phyloP scores from a whole-genome alignment of 768 basidiomycete species.

The Boletus barrowsii region DNA sequence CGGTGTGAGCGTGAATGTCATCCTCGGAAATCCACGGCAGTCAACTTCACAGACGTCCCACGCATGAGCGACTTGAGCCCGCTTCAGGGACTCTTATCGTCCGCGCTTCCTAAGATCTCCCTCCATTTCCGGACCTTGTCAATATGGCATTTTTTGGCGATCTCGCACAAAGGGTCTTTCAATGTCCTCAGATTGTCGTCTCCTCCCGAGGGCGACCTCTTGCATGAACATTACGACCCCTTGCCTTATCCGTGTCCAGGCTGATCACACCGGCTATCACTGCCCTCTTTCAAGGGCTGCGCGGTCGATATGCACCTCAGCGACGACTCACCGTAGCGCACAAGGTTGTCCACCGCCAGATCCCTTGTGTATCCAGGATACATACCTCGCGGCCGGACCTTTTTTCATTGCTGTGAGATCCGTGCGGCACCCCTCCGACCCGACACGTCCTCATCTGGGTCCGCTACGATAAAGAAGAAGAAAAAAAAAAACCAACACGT shows the following conservation, averaged over 20 bases:
- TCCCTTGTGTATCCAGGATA: slow-evolving; percentile 13
- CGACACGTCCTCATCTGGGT: not conserved
- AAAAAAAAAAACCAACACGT: slow-evolving; percentile 5
- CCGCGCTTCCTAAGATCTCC: slow-evolving; percentile 23
- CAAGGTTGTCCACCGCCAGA: not conserved
- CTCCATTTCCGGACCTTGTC: slow-evolving; percentile 23
- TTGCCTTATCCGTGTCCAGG: slow-evolving; percentile 10
- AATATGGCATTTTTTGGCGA: slow-evolving; percentile 24
- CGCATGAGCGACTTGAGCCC: slow-evolving; percentile 16
- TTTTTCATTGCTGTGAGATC: slow-evolving; percentile 16
- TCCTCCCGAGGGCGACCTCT: too few species aligned
- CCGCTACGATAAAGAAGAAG: too few species aligned
- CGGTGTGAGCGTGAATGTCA: not conserved
- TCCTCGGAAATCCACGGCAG: slow-evolving; percentile 20
- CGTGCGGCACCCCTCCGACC: slow-evolving; percentile 3
- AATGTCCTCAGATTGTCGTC: slow-evolving; percentile 6
- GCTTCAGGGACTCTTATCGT: slow-evolving; percentile 21
- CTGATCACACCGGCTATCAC: slow-evolving; percentile 20
- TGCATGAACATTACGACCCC: not conserved
- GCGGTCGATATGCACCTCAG: not conserved
- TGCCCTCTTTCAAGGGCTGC: not conserved
- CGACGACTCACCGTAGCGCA: not conserved
- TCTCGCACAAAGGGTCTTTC: slow-evolving; percentile 12
- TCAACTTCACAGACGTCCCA: not conserved
- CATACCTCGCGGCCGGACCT: slow-evolving; percentile 10